These are phyloP conservation scores for Aquilaria sinensis DNA, from an alignment of 345 rosid genomes.

Conservation along the genomic window DNA sequence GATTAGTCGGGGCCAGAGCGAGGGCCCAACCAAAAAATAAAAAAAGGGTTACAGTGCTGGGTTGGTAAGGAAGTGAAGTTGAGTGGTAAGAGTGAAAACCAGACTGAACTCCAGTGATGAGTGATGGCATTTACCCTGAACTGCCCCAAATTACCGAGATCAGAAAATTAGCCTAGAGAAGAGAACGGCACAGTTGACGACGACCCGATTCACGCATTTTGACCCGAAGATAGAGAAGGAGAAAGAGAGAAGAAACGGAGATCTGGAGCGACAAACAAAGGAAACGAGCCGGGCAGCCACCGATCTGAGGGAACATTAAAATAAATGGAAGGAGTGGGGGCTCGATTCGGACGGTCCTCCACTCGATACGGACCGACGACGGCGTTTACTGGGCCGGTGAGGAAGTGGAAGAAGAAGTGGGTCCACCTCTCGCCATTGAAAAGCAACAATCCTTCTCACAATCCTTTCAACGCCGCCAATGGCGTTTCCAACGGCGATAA, in stretches of 20 bases:
- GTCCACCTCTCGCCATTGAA: constrained; percentile 61
- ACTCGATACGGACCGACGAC: constrained; percentile 95
- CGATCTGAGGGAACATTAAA: constrained; percentile 12
- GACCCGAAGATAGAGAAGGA: background rate
- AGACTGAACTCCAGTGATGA: no score
- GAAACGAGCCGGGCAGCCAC: constrained; percentile 6
- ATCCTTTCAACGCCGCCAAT: constrained; percentile 19
- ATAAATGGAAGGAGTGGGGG: constrained; percentile 96
- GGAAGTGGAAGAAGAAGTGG: constrained; percentile 99
- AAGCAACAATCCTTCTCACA: constrained; percentile 19
- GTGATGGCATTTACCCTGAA: no score
- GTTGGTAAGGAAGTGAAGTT: no score
- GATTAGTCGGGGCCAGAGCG: no score
- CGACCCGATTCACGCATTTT: no score
- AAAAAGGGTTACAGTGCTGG: no score
- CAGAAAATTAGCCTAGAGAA: no score
- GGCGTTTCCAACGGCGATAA: constrained; percentile 45
- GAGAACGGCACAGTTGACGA: no score
- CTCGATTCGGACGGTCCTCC: constrained; percentile 92
- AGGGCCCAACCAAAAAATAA: no score
- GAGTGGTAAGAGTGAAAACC: no score
- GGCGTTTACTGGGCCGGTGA: constrained; percentile 90
- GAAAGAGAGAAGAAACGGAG: background rate
- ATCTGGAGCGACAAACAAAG: constrained; percentile 11
- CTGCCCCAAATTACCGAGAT: no score